phyloP scores from a whole-genome alignment of 768 basidiomycete species.

The Lentinula edodes region DNA sequence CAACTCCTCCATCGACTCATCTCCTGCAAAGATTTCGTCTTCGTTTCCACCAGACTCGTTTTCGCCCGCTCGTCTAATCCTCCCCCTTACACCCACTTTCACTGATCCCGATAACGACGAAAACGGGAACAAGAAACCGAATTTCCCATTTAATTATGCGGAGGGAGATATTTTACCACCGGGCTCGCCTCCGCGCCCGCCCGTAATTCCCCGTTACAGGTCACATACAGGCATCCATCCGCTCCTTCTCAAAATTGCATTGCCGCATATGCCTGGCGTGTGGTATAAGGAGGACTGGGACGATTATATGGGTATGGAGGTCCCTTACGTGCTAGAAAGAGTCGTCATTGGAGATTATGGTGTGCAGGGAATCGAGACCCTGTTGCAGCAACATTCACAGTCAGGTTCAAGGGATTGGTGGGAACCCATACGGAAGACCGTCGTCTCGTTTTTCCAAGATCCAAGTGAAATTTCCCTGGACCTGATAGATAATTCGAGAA shows the following conservation, averaged over 20 bases:
- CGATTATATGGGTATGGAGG: slow-evolving; percentile 62
- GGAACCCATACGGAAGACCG: slow-evolving; percentile 45
- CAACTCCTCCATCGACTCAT: slow-evolving; percentile 25
- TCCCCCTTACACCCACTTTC: slow-evolving; percentile 64
- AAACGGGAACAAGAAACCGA: slow-evolving; percentile 6
- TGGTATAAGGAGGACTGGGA: slow-evolving; percentile 74
- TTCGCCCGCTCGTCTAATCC: slow-evolving; percentile 68
- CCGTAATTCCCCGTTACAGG: slow-evolving; percentile 28
- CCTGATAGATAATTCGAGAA: slow-evolving; percentile 15
- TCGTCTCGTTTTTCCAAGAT: slow-evolving; percentile 39
- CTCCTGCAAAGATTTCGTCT: slow-evolving; percentile 20
- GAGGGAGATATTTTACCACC: not conserved
- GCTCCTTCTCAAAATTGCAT: slow-evolving; percentile 43
- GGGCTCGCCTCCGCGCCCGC: not conserved
- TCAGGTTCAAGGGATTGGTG: slow-evolving; percentile 57
- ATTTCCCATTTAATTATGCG: slow-evolving; percentile 1
- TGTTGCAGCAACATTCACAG: slow-evolving; percentile 33
- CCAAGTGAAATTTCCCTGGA: slow-evolving; percentile 18
- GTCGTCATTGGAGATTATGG: slow-evolving; percentile 72
- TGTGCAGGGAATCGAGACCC: slow-evolving; percentile 51
- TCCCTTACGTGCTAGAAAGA: slow-evolving; percentile 72
- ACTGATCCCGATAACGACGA: slow-evolving; percentile 36
- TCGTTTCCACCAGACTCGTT: slow-evolving; percentile 31
- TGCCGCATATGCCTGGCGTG: slow-evolving; percentile 17
- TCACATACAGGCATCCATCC: slow-evolving; percentile 67